A percentile compares a stretch with the other conserved stretches of the same genome.
Conservation (phyloP, 2,329 filamentous ascomycete species). For the Diplodia mutila region DNA sequence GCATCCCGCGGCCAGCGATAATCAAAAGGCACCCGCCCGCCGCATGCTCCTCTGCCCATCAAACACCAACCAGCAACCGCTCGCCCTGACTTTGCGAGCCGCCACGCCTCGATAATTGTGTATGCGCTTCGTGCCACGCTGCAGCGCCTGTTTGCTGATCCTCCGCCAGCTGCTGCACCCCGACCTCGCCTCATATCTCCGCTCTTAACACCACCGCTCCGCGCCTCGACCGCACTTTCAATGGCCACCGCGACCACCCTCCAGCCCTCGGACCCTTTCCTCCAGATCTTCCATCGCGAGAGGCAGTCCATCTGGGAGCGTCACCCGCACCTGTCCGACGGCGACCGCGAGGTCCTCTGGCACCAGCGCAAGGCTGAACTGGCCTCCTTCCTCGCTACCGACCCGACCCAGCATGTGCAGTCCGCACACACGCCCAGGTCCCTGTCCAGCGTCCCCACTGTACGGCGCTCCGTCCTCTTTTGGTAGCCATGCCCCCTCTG, state of each 20-base stretch:
- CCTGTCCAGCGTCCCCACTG: conserved; percentile 38
- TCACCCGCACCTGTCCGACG: conserved; percentile 40
- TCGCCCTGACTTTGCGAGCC: conserved; percentile 31
- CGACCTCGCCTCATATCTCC: not conserved
- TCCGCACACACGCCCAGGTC: conserved; percentile 40
- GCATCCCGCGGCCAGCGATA: conserved; percentile 16
- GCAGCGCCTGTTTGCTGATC: conserved; percentile 18
- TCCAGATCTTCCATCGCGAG: conserved; percentile 41
- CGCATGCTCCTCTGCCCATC: conserved; percentile 24
- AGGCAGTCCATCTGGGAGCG: conserved; percentile 41
- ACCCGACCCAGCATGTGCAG: conserved; percentile 30
- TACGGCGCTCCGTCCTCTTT: conserved; percentile 36
- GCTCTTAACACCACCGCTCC: not conserved
- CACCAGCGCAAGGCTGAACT: conserved; percentile 33
- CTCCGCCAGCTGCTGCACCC: conserved; percentile 19
- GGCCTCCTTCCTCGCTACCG: conserved; percentile 30
- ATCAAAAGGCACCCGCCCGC: conserved; percentile 20
- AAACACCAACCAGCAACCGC: conserved; percentile 30
- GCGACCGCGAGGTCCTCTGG: conserved; percentile 43
- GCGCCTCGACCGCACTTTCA: conserved; percentile 1
- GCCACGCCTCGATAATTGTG: too few relatives aligned
- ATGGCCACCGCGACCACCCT: conserved; percentile 24
- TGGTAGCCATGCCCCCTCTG: conserved; percentile 37
- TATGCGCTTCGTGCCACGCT: conserved; percentile 1
- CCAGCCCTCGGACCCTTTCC: conserved; percentile 26